phyloP scores from a whole-genome alignment of 1,284 basidiomycete genomes.

The Moesziomyces globuligerus region DNA sequence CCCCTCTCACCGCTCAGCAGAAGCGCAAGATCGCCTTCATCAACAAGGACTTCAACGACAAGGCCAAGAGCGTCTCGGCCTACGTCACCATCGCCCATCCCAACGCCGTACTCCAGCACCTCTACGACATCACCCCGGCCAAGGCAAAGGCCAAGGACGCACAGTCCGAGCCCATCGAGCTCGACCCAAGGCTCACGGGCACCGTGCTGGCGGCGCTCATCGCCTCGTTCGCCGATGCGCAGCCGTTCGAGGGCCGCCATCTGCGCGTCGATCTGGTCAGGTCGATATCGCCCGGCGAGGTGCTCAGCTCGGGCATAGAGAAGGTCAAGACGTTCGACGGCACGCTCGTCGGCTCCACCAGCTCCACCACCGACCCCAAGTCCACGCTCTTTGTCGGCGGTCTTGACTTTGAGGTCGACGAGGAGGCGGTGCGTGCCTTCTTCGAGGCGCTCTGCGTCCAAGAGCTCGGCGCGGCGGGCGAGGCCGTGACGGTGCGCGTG shows the following conservation, averaged over 20 bases:
- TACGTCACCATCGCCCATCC: slow-evolving; percentile 62
- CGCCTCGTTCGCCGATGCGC: slow-evolving; percentile 77
- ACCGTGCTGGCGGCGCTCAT: slow-evolving; percentile 75
- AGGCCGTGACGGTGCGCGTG: slow-evolving; percentile 21
- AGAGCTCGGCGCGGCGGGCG: slow-evolving; percentile 75
- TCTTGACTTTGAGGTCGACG: slow-evolving; percentile 88
- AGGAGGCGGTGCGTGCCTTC: slow-evolving; percentile 86
- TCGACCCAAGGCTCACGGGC: slow-evolving; percentile 50
- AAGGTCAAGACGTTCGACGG: slow-evolving; percentile 53
- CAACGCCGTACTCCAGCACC: slow-evolving; percentile 33
- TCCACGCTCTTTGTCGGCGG: slow-evolving; percentile 89
- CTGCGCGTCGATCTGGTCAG: slow-evolving; percentile 61
- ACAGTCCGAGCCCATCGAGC: slow-evolving; percentile 4
- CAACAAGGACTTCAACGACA: slow-evolving; percentile 75
- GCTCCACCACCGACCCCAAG: slow-evolving; percentile 69
- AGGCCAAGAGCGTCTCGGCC: slow-evolving; percentile 61
- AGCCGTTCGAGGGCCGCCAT: slow-evolving; percentile 76
- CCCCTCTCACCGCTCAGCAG: slow-evolving; percentile 80
- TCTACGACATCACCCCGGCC: slow-evolving; percentile 25
- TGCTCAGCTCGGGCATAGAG: slow-evolving; percentile 59
- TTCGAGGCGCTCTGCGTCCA: slow-evolving; percentile 82
- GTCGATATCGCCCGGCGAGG: slow-evolving; percentile 51
- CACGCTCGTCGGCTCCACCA: slow-evolving; percentile 32
- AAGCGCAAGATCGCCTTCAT: slow-evolving; percentile 96
- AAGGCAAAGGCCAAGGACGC: slow-evolving; percentile 34